Evolutionary conservation across 495 filamentous ascomycete species (phyloP).

Genomic region (Trichoderma erinaceum): DNA sequence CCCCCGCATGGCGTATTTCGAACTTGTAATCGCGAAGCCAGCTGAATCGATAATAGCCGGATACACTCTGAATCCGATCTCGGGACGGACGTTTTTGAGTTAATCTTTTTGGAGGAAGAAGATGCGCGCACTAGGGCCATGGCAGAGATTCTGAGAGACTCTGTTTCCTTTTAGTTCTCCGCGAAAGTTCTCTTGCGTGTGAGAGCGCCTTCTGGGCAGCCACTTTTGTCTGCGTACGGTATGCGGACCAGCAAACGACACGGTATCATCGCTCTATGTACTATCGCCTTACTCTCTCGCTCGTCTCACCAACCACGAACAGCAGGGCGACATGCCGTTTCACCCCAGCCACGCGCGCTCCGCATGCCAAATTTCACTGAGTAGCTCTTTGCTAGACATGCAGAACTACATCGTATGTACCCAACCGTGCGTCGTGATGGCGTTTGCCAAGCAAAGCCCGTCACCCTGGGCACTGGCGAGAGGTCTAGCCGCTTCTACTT

Average conservation of each 20-base stretch:
- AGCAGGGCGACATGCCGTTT: background rate
- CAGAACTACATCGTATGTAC: too few species aligned
- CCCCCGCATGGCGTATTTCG: slow-evolving; percentile 12
- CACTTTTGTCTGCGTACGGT: background rate
- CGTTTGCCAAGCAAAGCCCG: background rate
- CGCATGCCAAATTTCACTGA: background rate
- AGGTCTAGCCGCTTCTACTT: too few species aligned
- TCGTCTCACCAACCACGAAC: background rate
- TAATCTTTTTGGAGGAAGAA: background rate
- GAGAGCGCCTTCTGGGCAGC: background rate
- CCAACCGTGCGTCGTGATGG: background rate
- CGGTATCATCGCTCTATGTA: background rate
- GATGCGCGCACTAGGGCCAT: background rate
- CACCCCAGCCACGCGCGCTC: background rate
- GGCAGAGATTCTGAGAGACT: background rate
- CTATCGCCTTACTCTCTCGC: background rate
- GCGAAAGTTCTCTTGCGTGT: background rate
- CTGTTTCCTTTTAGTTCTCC: background rate
- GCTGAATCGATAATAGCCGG: slow-evolving; percentile 5
- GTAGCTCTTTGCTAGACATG: background rate
- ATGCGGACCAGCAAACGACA: background rate
- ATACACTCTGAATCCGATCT: background rate
- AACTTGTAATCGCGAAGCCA: slow-evolving; percentile 4
- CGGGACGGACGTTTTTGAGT: background rate
- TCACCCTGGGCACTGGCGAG: too few species aligned